Conservation (phyloP, 1,139 yeast genomes). For the Scheffersomyces titani region DNA sequence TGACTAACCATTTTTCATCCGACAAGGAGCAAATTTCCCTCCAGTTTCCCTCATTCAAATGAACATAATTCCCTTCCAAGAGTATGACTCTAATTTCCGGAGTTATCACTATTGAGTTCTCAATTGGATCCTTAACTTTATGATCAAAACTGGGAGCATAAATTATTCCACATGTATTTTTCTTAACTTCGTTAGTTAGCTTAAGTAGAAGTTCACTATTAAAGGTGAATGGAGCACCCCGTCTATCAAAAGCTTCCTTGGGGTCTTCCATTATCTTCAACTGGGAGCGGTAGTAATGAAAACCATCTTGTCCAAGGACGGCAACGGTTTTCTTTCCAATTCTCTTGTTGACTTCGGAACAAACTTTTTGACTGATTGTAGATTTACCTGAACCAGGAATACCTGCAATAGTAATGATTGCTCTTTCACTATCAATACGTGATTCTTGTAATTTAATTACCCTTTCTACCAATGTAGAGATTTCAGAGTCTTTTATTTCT, state of each 20-base stretch:
- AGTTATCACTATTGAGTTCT: constrained; percentile 13
- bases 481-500: not conserved
- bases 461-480: not conserved
- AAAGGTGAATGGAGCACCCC: constrained; percentile 25
- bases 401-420: constrained; percentile 16
- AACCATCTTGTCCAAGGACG: constrained; percentile 15
- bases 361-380: constrained; percentile 7
- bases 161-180: constrained; percentile 2
- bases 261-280: constrained; percentile 14
- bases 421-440: not conserved
- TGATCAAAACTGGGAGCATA: constrained; percentile 19
- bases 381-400: constrained; percentile 29
- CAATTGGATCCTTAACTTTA: constrained; percentile 18
- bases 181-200: constrained; percentile 9
- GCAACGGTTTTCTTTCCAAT: not conserved
- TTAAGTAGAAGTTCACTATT: constrained; percentile 12
- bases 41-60: constrained; percentile 17
- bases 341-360: not conserved
- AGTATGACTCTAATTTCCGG: constrained; percentile 14
- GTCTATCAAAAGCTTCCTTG: constrained; percentile 13
- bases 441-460: not conserved
- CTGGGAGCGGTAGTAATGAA: constrained; percentile 15
- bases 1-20: constrained; percentile 17
- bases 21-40: constrained; percentile 7
- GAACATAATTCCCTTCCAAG: constrained; percentile 20